Evolutionary conservation across 345 rosid species (phyloP).

Genomic region (Mallotus nudiflorus): DNA sequence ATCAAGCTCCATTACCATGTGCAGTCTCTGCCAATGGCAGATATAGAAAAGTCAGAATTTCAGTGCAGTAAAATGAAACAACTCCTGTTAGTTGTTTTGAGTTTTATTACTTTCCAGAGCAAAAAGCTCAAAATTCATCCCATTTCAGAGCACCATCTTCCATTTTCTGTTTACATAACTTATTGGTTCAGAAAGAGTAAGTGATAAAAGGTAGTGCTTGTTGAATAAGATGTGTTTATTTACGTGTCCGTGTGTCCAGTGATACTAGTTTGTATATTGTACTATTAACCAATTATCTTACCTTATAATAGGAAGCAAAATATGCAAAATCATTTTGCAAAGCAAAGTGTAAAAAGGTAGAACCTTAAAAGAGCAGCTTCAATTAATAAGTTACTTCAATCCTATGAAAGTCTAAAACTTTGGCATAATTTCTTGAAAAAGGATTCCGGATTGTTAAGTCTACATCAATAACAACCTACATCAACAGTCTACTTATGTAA

Average conservation of each 20-base stretch:
- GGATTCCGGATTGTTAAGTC: neutral
- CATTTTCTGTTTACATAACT: neutral
- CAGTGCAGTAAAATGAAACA: neutral
- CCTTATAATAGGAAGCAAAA: neutral
- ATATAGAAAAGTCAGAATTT: neutral
- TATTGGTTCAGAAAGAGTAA: neutral
- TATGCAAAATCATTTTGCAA: neutral
- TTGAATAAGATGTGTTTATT: neutral
- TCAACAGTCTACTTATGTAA: neutral
- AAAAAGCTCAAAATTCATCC: neutral
- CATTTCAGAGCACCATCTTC: neutral
- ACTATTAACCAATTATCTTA: neutral
- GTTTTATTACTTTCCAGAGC: neutral
- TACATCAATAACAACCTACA: neutral
- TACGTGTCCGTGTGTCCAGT: too few relatives aligned
- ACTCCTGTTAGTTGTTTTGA: neutral
- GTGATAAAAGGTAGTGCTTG: neutral
- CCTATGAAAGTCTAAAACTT: neutral
- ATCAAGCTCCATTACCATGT: neutral
- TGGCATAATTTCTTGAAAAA: neutral
- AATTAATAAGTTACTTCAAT: neutral
- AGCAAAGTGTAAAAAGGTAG: neutral
- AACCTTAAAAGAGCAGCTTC: neutral
- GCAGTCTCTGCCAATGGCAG: too few relatives aligned
- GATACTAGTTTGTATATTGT: too few relatives aligned